Evolutionary conservation across 352 stramenopile genomes (phyloP), one percentile per base, ranked within the genome.

Genomic region (Pythium aristosporum): DNA sequence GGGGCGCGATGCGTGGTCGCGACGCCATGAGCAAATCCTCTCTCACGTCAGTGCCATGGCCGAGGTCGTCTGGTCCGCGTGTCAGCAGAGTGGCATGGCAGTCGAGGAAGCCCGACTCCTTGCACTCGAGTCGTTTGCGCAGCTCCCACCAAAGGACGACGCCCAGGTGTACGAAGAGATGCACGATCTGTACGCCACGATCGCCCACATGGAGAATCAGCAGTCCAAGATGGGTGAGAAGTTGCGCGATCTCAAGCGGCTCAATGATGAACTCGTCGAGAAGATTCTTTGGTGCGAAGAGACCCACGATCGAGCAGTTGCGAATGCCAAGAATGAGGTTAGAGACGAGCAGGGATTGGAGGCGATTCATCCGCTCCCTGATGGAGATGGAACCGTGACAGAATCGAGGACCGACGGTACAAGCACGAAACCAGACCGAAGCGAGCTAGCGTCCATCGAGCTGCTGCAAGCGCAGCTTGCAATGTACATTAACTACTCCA

Each of bases 101-200:
- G 50, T 68, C 10, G 57, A 58, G 12, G 23, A 67, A 10, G 53
- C 69, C 16, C 61, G 63, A 18, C 20, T 67, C 1, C 68, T 57
- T 2, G 68, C 62, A 0, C 58, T 78, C 5, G 61, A 75, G 25
- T 43, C 56, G 18, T 54, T 74, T 25, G 57, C 65, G 37, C 28
- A 54, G 20, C n/a, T 73, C 36, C 42, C 62, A 4, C 34, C 57
- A 28, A 67, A 59, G 53, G 21, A 42, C 44, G 68, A 75, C 20
- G 32, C 18, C 41, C 44, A 68, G 18, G 21, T 72, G 50, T 74
- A 74, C 50, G 65, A 74, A 46, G 68, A 78, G 41, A 65, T 78
- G 58, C 71, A 78, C 37, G 53, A 52, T 13, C 46, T 78, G 46
- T 75, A 75, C 39, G 61, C 65, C 0, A 57, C 66, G 25, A 68